Evolutionary conservation across 2,329 filamentous ascomycete species (phyloP).

Genomic region (Epichloe typhina): DNA sequence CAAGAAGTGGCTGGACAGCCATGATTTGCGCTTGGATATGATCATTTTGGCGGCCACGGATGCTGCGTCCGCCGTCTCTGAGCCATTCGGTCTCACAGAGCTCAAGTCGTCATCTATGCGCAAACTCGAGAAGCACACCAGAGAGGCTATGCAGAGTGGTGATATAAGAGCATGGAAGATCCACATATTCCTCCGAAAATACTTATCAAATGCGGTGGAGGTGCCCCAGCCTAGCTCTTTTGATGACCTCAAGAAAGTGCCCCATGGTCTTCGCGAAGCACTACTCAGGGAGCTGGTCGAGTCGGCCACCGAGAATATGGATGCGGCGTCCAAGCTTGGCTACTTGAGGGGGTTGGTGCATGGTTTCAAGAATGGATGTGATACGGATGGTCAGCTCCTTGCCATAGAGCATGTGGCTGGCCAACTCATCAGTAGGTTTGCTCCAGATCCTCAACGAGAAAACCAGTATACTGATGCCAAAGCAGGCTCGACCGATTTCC

Average conservation of each 20-base stretch:
- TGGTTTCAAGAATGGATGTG: conserved; percentile 16
- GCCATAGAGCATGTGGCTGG: conserved; percentile 30
- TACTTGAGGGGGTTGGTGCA: conserved; percentile 27
- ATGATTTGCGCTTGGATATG: conserved; percentile 12
- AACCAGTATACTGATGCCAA: conserved; percentile 7
- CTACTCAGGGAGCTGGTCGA: conserved; percentile 20
- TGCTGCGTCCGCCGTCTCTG: conserved; percentile 14
- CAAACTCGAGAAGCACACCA: conserved; percentile 23
- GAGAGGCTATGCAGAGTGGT: conserved; percentile 20
- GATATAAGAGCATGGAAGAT: conserved; percentile 32
- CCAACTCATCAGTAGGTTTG: conserved; percentile 24
- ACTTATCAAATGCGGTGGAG: conserved; percentile 20
- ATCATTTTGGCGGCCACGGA: conserved; percentile 21
- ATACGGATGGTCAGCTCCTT: conserved; percentile 27
- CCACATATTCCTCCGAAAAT: conserved; percentile 28
- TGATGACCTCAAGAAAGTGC: conserved; percentile 16
- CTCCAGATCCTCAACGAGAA: neutral
- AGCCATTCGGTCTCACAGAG: conserved; percentile 10
- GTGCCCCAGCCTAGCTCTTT: conserved; percentile 22
- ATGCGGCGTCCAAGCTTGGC: conserved; percentile 18
- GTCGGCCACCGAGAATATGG: conserved; percentile 20
- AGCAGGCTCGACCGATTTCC: conserved; percentile 18
- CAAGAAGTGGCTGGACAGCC: conserved; percentile 16
- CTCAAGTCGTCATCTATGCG: conserved; percentile 19
- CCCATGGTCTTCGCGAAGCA: conserved; percentile 16